Evolutionary conservation across 306 rosid genomes (phyloP).

Genomic region (Cicer chorassanicum): DNA sequence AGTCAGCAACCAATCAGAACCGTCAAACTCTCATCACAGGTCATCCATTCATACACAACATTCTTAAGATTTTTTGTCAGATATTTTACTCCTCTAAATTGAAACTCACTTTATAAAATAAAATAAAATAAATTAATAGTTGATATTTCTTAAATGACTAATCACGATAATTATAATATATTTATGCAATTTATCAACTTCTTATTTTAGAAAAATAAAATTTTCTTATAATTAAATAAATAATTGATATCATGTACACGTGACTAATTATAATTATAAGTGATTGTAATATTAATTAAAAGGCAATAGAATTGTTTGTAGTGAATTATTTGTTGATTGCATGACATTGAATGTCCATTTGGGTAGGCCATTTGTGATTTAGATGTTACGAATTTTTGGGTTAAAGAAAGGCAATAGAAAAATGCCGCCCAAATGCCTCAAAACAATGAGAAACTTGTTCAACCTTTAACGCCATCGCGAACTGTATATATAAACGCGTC

Average conservation of each 20-base stretch:
- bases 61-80: not conserved
- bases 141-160: no score
- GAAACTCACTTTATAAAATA: no score
- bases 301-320: no score
- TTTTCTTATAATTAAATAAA: no score
- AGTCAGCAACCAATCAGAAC: slow-evolving; percentile 38
- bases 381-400: slow-evolving; percentile 31
- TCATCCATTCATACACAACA: not conserved
- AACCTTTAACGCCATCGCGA: slow-evolving; percentile 47
- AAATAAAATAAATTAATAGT: no score
- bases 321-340: not conserved
- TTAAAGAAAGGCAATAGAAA: slow-evolving; percentile 38
- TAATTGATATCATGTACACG: no score
- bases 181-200: no score
- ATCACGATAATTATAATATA: no score
- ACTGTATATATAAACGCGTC: slow-evolving; percentile 58
- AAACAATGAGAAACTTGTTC: slow-evolving; percentile 32
- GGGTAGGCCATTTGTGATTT: slow-evolving; percentile 21
- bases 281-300: no score
- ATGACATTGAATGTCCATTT: slow-evolving; percentile 7
- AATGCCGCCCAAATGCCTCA: slow-evolving; percentile 42
- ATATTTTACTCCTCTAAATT: not conserved
- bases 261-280: no score
- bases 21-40: slow-evolving; percentile 38
- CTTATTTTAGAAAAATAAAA: no score